Conservation (phyloP, 441 rosid species). For the Croton setiger region DNA sequence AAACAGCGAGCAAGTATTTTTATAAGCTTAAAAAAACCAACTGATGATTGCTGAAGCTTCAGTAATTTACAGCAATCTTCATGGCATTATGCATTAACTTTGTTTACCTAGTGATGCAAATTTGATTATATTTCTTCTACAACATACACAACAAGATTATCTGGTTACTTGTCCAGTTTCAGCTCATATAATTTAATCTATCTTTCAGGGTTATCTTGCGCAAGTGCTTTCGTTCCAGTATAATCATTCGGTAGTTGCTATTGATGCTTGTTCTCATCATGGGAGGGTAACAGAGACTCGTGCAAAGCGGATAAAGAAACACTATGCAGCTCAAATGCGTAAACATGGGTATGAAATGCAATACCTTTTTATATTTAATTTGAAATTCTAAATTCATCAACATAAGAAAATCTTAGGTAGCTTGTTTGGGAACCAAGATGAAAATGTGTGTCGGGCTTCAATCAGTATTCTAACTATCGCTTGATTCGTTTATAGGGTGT, state of each 20-base stretch:
- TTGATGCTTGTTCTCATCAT: constrained; percentile 87
- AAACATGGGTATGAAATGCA: constrained; percentile 56
- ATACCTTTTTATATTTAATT: neutral
- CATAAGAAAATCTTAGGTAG: neutral
- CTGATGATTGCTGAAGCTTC: neutral
- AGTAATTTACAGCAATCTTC: neutral
- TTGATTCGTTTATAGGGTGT: neutral
- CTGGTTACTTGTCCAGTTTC: neutral
- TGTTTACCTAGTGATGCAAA: neutral
- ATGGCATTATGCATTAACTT: neutral
- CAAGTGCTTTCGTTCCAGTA: constrained; percentile 89
- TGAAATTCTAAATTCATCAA: neutral
- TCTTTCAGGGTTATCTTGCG: constrained; percentile 76
- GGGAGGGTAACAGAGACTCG: constrained; percentile 77
- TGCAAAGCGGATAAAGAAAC: constrained; percentile 76
- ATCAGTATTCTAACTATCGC: neutral
- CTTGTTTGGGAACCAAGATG: constrained; percentile 3
- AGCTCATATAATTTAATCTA: constrained; percentile 23
- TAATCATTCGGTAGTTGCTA: constrained; percentile 71
- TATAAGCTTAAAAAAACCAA: neutral
- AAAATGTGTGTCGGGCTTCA: neutral
- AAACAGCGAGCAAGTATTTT: neutral
- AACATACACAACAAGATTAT: neutral
- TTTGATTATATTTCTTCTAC: neutral
- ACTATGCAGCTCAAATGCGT: constrained; percentile 64